Base-by-base conservation (phyloP, 257 asterid genomes). In the Solanum pimpinellifolium region DNA sequence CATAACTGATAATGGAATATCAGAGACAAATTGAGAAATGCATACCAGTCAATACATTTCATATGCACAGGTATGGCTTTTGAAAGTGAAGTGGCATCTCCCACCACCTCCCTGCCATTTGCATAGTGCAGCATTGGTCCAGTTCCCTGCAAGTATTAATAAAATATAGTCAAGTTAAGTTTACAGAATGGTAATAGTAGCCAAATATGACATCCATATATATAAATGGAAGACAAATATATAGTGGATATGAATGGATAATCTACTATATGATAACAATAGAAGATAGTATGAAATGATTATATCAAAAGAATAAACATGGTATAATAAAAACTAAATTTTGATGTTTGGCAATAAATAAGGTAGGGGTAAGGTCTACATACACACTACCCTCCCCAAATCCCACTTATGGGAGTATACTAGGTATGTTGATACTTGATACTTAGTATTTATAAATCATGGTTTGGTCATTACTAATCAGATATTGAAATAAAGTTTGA, bases 31-130 rank as follows among this genome's bases (percentile, higher is more conserved):
- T 14, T 18, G 13, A 1, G 84, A 60, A 83, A 41, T 37, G 20
- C 94, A 41, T 93, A 97, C 99, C 98, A 97, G 83, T 94, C 96
- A 88, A 95, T 93, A 92, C 99, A 97, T 90, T 91, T 94, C 47
- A 78, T 89, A 84, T 95, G 99, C 86, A 93, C 95, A 52, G 96
- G 88, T 88, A 92, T 91, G 83, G 93, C 91, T 56, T 92, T 89
- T 89, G 95, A 87, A 87, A 73, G 82, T 29, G 85, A 87, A 80
- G 70, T 31, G 4, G 65, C 85, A 49, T 49, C 18, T 49, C 92
- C 89, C 31, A 83, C 77, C 39, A 94, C 96, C 88, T 91, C 96
- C 92, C 90, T 93, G 72, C 99, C 98, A 88, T 94, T 89, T 74
- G 93, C 93, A 89, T 91, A 97, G 90, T 93, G 92, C 92, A 93